Evolutionary conservation across 257 asterid species (phyloP), one percentile per base, ranked within the genome.

Genomic region (Ballota nigra): DNA sequence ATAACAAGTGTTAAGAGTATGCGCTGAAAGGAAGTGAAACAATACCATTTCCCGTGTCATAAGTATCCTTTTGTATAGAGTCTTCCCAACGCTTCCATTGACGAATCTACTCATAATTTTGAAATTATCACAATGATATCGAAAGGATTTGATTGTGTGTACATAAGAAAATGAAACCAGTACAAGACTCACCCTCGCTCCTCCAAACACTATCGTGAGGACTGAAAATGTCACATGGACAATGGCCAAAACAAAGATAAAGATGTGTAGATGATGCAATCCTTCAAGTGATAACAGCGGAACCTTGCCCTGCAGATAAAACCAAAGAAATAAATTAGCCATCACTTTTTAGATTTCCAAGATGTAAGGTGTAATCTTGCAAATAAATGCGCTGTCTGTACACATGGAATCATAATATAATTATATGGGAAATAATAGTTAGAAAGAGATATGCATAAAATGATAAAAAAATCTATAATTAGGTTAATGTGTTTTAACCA

Each of bases 21-120:
- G 63, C 34, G 47, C 22, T 51, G 47, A 51, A 61, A 49, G 66
- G 43, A 20, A 41, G 66, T 60, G 55, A 62, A 26, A 28, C 11
- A 36, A 6, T 87, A 93, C 98, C 96, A 5, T 83, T 57, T 72
- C 34, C 59, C 6, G 86, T 22, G 36, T 81, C 83, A 77, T 64
- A 83, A 73, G 82, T 86, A 66, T 78, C 95, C 77, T 86, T 85
- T 4, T 88, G 86, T 66, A 95, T 87, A 55, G 92, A 68, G 72
- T 89, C 92, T 73, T 95, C 99, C 98, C 98, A 95, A 23, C 71
- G 73, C 91, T 95, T 95, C 97, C 98, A 89, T 88, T 87, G 97
- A 34, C 92, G 85, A 76, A 92, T 95, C 99, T 92, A 70, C n/a
- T 58, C 67, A 76, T 34, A 78, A 72, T 56, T 29, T 53, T 34